These are phyloP conservation scores for Orychophragmus violaceus DNA, from an alignment of 345 rosid genomes.

Conservation along the genomic window DNA sequence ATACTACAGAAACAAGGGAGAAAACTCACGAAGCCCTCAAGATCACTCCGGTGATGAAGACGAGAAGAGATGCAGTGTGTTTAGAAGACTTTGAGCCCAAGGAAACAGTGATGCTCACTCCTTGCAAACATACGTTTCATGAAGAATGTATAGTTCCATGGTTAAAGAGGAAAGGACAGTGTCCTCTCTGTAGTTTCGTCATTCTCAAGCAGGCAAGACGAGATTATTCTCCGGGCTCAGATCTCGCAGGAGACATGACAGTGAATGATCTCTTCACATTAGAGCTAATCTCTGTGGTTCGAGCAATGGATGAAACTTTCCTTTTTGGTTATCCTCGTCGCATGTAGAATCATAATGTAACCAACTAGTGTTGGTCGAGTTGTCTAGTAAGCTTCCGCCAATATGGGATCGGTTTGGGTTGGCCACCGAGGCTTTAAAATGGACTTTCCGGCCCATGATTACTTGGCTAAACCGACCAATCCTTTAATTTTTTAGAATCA, in stretches of 20 bases:
- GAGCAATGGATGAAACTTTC: constrained; percentile 45
- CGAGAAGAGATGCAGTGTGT: constrained; percentile 58
- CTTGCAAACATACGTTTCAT: constrained; percentile 85
- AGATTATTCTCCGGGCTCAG: background rate
- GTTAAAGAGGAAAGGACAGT: constrained; percentile 53
- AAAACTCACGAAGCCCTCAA: background rate
- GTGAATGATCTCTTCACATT: constrained; percentile 20
- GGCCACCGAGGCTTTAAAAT: no score
- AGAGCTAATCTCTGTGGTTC: constrained; percentile 37
- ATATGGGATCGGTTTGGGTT: no score
- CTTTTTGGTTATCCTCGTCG: constrained; percentile 19
- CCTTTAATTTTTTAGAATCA: no score
- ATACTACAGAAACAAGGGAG: constrained; percentile 46
- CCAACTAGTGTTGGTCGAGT: no score
- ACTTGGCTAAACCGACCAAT: no score
- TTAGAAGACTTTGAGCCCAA: constrained; percentile 71
- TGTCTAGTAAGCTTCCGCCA: no score
- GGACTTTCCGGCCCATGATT: no score
- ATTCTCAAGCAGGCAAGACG: constrained; percentile 30
- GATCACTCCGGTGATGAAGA: constrained; percentile 38
- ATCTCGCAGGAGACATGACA: background rate
- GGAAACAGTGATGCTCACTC: constrained; percentile 63
- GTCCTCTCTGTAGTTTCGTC: constrained; percentile 60
- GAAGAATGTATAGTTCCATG: constrained; percentile 75
- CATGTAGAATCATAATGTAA: background rate